Base-by-base conservation (phyloP, 2,329 filamentous ascomycete species). In the Phialophora tarda region DNA sequence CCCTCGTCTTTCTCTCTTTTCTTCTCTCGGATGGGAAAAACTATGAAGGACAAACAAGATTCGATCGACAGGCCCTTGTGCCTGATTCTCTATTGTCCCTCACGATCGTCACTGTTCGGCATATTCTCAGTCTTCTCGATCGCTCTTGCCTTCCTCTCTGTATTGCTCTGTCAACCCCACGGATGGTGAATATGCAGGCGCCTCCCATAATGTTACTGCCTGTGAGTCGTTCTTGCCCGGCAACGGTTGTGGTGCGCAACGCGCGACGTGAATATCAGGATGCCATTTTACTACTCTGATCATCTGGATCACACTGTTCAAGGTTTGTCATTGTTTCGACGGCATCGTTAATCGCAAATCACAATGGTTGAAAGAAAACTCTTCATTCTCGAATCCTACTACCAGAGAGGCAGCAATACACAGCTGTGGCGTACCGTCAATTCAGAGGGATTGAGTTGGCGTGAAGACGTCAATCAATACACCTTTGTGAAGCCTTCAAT, bases 341-440 rank as follows among this genome's bases (percentile, higher is more conserved):
- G 17, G 48, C 51, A 61, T 57, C 38, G 6, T 32, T 34, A 17
- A 34, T 23, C n/a, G 8, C 26, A 34, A 38, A 7, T 10, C 38
- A 64, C 28, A 7, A 68, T 69, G 66, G 21, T 41, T 41, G 66
- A 69, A 58, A 34, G 66, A 58, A 59, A 63, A 38, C 63, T 69
- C 23, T 41, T 69, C 24, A 58, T 69, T 30, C 63, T 69, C 38
- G 66, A 69, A 28, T 63, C 66, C 17, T 66, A 63, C 53, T 62
- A 54, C 17, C 12, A 44, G n/a, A 28, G 55, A 28, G 53, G 59
- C n/a, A 60, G 28, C n/a, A 53, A 55, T 12, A 32, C 48, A 26
- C 54, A 66, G 44, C 4, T 30, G 23, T 69, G 66, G 64, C 56
- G 67, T 4, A 55, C 67, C 21, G 58, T 53, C 12, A 65, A 67